Percentiles rank a stretch among this genome's conserved stretches.
Conservation (phyloP, 768 basidiomycete species). For the Termitomyces sp. region DNA sequence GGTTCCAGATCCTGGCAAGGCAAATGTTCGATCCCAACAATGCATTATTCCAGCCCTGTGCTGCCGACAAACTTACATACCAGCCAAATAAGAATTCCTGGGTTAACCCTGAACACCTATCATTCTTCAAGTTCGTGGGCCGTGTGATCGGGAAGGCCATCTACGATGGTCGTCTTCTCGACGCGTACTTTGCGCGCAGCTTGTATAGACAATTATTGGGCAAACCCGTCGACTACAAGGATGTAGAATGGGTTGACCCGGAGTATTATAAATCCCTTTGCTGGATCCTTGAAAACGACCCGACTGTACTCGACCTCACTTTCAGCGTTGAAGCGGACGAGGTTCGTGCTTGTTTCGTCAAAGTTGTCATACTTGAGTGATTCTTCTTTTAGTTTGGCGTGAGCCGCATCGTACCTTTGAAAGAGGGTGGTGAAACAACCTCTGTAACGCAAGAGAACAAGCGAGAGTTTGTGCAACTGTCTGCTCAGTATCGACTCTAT, state of each 20-base stretch:
- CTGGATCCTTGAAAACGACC: constrained; percentile 98
- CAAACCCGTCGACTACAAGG: constrained; percentile 91
- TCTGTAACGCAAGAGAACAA: constrained; percentile 96
- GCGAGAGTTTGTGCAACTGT: constrained; percentile 91
- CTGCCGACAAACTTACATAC: constrained; percentile 90
- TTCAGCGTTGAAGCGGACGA: constrained; percentile 97
- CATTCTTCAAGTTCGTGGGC: constrained; percentile 98
- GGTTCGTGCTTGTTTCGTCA: constrained; percentile 34
- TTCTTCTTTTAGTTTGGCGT: constrained; percentile 68
- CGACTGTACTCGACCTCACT: constrained; percentile 77
- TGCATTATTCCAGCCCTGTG: constrained; percentile 96
- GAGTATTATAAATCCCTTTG: constrained; percentile 97
- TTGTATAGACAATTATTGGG: constrained; percentile 93
- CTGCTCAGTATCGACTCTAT: constrained; percentile 89
- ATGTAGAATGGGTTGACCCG: constrained; percentile 97
- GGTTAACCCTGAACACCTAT: constrained; percentile 93
- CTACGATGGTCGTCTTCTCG: constrained; percentile 91
- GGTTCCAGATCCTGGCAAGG: constrained; percentile 96
- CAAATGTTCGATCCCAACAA: constrained; percentile 99
- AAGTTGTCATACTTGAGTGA: constrained; percentile 1
- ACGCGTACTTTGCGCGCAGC: constrained; percentile 97
- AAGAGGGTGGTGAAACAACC: constrained; percentile 76
- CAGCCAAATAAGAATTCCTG: constrained; percentile 92
- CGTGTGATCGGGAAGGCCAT: constrained; percentile 97
- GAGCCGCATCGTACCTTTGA: constrained; percentile 82